Evolutionary conservation across 306 rosid species (phyloP).

Genomic region (Corylus americana): DNA sequence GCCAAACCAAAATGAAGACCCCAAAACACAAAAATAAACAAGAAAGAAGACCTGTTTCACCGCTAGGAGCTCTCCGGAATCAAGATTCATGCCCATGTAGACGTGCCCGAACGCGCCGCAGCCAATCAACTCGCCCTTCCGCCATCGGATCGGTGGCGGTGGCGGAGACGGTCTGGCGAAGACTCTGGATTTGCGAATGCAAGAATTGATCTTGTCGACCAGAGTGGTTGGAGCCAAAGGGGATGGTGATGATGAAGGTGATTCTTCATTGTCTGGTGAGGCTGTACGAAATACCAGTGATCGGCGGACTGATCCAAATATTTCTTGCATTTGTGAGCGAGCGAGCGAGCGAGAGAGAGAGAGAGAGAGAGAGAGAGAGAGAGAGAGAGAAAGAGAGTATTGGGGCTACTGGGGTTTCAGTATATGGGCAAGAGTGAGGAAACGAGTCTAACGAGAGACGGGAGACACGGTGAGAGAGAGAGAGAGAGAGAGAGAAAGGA

Average conservation of each 20-base stretch:
- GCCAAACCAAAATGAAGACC: background rate
- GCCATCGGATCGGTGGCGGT: constrained; percentile 86
- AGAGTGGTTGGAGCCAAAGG: constrained; percentile 44
- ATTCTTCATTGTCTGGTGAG: constrained; percentile 59
- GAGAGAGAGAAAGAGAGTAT: constrained; percentile 24
- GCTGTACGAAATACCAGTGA: constrained; percentile 85
- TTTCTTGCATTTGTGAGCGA: constrained; percentile 73
- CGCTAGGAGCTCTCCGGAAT: constrained; percentile 97
- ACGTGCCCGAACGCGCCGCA: constrained; percentile 99
- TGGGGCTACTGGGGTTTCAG: constrained; percentile 33
- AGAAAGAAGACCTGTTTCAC: constrained; percentile 72
- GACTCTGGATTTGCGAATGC: constrained; percentile 82
- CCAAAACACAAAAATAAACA: background rate
- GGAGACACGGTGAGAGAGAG: constrained; percentile 24
- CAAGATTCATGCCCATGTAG: constrained; percentile 99
- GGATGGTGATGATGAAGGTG: constrained; percentile 13
- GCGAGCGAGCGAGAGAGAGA: background rate
- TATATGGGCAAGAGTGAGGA: constrained; percentile 26
- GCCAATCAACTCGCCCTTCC: constrained; percentile 97
- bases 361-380: constrained; percentile 20
- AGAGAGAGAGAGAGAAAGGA: constrained; percentile 41
- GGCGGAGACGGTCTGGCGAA: constrained; percentile 61
- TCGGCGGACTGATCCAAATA: constrained; percentile 95
- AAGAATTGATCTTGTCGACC: constrained; percentile 73
- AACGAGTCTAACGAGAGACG: background rate